Percentiles rank a stretch among this genome's conserved stretches.
Evolutionary conservation across 2,329 filamentous ascomycete species (phyloP).

Genomic region (Aspergillus uvarum): DNA sequence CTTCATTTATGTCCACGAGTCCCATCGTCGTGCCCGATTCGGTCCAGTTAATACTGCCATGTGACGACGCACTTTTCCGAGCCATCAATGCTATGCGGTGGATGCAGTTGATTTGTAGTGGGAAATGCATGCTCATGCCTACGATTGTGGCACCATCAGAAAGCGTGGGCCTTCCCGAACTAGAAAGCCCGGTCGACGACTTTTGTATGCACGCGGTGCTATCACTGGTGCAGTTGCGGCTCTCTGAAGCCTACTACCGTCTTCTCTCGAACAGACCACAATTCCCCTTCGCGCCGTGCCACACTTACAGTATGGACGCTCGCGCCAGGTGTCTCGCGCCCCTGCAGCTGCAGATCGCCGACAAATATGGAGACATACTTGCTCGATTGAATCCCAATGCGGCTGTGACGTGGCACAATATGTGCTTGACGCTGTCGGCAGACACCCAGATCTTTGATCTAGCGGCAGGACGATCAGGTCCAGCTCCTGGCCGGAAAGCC

Average conservation of each 20-base stretch:
- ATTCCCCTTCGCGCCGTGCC: constrained; percentile 45
- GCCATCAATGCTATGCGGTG: constrained; percentile 40
- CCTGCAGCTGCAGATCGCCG: constrained; percentile 33
- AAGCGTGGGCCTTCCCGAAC: constrained; percentile 33
- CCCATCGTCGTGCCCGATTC: constrained; percentile 49
- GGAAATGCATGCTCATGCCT: constrained; percentile 35
- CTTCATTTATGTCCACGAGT: constrained; percentile 48
- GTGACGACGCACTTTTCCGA: constrained; percentile 47
- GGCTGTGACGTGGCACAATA: constrained; percentile 53
- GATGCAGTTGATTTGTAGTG: constrained; percentile 38
- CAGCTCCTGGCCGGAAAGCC: constrained; percentile 48
- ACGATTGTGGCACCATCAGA: constrained; percentile 38
- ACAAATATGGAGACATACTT: constrained; percentile 43
- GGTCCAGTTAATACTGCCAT: constrained; percentile 49
- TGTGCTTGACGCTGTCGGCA: constrained; percentile 53
- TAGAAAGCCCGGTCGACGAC: constrained; percentile 35
- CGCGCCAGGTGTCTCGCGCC: constrained; percentile 43
- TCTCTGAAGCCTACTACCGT: constrained; percentile 46
- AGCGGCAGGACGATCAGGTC: constrained; percentile 52
- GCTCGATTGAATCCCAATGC: constrained; percentile 51
- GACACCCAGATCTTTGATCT: constrained; percentile 56
- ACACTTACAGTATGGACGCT: constrained; percentile 50
- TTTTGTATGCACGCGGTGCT: constrained; percentile 41
- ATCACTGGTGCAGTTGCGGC: constrained; percentile 42
- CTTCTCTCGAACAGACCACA: constrained; percentile 41